Base-by-base conservation (phyloP, 345 rosid genomes). In the Eucalyptus erythrocorys region DNA sequence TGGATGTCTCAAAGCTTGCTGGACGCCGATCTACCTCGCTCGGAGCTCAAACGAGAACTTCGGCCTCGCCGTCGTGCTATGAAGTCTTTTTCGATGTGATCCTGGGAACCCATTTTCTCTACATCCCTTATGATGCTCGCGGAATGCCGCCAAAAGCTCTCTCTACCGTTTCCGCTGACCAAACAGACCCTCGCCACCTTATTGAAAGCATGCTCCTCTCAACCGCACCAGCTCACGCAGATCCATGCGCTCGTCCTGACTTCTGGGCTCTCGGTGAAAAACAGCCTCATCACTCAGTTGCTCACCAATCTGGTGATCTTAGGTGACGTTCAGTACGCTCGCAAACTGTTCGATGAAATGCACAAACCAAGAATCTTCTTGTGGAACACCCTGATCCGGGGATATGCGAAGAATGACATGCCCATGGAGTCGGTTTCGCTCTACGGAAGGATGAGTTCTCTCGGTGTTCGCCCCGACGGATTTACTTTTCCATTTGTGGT, bases 271-370 rank as follows among this genome's bases (percentile, higher is more conserved):
- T 92, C 92, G 85, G 76, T 91, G 85, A 92, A 94, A 86, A 94
- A 94, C 89, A 91, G 93, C 81, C 95, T 94, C 85, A 82, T 93
- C 82, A 92, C 94, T 10, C 91, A 89, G 10, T 92, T 94, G 8
- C 53, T 94, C 24, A 50, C 89, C 42, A 86, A 55, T 51, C 88
- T 90, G 2, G 42, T 91, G 5, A 3, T 87, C 14, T 6, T 90
- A 10, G 92, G 95, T 21, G 91, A 94, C 89, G 85, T 91, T 89
- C 85, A 59, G 45, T 91, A 94, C 87, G 95, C 93, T 8, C 93
- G 93, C 76, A 57, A 92, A 47, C 34, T 94, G 93, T 94, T 94
- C 92, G 93, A 94, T 87, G 94, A 88, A 92, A 94, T 94, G 95
- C 94, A 92, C 88, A 94, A 90, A 48, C 95, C 94, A 7, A 93